These are phyloP conservation scores for Begonia masoniana DNA, from an alignment of 306 rosid species.

Conservation along the genomic window DNA sequence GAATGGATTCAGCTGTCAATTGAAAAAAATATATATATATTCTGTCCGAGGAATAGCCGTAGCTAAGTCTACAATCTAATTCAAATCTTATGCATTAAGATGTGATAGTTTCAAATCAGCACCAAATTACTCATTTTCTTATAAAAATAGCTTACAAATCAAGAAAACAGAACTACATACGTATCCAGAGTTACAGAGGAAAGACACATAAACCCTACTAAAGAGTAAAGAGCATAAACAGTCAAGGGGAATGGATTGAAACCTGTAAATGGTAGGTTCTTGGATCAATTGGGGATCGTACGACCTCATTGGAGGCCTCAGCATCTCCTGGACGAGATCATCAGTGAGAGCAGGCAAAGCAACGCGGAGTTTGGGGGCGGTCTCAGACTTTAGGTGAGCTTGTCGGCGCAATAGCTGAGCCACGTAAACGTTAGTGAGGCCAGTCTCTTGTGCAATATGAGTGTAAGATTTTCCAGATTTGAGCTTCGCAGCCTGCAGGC, in stretches of 20 bases:
- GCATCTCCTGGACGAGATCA: conserved; percentile 39
- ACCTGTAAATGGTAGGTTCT: conserved; percentile 82
- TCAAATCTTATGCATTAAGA: too few species aligned
- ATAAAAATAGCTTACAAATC: background rate
- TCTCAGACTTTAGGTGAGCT: conserved; percentile 69
- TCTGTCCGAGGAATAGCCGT: too few species aligned
- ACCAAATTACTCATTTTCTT: too few species aligned
- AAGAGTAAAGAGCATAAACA: background rate
- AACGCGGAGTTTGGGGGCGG: conserved; percentile 45
- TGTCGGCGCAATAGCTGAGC: conserved; percentile 82
- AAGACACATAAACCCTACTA: background rate
- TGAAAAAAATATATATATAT: too few species aligned
- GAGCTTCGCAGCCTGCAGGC: conserved; percentile 33
- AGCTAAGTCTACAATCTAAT: too few species aligned
- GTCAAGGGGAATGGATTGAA: background rate
- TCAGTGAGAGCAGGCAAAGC: conserved; percentile 64
- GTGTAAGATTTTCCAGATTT: conserved; percentile 49
- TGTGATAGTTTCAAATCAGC: too few species aligned
- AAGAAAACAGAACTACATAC: conserved; percentile 2
- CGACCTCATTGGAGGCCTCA: conserved; percentile 68
- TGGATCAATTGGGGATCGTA: conserved; percentile 76
- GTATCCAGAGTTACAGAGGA: background rate
- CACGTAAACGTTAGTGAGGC: conserved; percentile 86
- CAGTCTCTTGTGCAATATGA: conserved; percentile 63
- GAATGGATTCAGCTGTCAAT: too few species aligned